Conservation (phyloP, 192 early-diverging fungal species). For the Linderina pennispora region DNA sequence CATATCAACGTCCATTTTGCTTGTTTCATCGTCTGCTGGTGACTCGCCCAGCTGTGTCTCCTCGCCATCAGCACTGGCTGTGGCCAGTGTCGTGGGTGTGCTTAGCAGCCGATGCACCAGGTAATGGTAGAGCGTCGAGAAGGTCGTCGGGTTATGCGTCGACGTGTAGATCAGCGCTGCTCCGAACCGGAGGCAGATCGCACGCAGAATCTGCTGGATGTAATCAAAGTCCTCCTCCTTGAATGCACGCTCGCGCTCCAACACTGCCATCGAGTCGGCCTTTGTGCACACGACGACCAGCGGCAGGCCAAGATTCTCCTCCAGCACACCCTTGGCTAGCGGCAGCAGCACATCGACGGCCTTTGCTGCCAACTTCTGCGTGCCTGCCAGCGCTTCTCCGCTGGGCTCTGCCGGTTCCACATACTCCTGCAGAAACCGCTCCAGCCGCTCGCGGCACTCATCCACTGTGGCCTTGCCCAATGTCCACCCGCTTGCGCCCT, state of each 20-base stretch:
- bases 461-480: slow-evolving; percentile 61
- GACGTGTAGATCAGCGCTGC: slow-evolving; percentile 89
- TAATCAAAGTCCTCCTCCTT: slow-evolving; percentile 94
- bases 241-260: slow-evolving; percentile 80
- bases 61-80: slow-evolving; percentile 5
- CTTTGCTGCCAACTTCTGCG: neutral
- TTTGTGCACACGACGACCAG: slow-evolving; percentile 88
- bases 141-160: slow-evolving; percentile 69
- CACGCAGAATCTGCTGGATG: slow-evolving; percentile 87
- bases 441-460: slow-evolving; percentile 63
- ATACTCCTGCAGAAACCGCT: slow-evolving; percentile 66
- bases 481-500: slow-evolving; percentile 55
- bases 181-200: slow-evolving; percentile 85
- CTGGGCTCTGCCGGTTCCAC: slow-evolving; percentile 42
- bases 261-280: slow-evolving; percentile 58
- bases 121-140: slow-evolving; percentile 71
- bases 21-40: neutral
- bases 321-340: slow-evolving; percentile 72
- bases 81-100: slow-evolving; percentile 13
- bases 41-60: slow-evolving; percentile 6
- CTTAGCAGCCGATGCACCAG: slow-evolving; percentile 63
- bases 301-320: slow-evolving; percentile 80
- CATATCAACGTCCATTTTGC: neutral
- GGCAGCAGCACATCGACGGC: slow-evolving; percentile 54
- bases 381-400: slow-evolving; percentile 6